Base-by-base conservation (phyloP, 768 basidiomycete species). In the Termitomyces sp. region DNA sequence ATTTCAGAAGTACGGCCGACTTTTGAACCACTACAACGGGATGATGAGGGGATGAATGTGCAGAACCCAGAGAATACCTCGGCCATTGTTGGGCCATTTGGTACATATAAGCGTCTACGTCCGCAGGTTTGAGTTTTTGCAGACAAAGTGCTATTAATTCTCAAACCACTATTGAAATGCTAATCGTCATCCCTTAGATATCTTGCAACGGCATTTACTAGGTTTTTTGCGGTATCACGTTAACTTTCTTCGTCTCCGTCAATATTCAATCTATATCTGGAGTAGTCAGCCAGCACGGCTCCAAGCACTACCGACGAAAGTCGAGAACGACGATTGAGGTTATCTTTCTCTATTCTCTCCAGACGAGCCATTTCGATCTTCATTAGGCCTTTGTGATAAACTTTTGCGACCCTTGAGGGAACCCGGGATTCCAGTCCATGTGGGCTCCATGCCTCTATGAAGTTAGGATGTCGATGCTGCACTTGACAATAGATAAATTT, bases 31-130 rank as follows among this genome's bases (percentile, higher is more conserved):
- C 63, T 65, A 25, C 61, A 61, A 54, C 63, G 65, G 21, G 62
- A 66, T 27, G 53, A 58, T 25, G 55, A 56, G 52, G 68, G 65
- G 12, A 55, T 67, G 16, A 68, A 66, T 49, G 66, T 65, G 64
- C 56, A 54, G 32, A 60, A 52, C 21, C 3, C 56, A 37, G 63
- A 60, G 25, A 27, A 17, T 45, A 51, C 50, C 14, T 19, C 58
- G 19, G 19, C 54, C 40, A 66, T 68, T 2, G 68, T 74, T 1
- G 78, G 78, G 4, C 74, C 74, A 43, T 81, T 72, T 60, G 79
- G 73, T 39, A 72, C 75, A 35, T 75, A 73, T 54, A 78, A 79
- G 57, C 70, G 73, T 43, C 66, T 65, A 46, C 61, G 62, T 35
- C 59, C 63, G 8, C 60, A 60, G 40, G 66, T 64, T 56, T 68